Base-by-base conservation (phyloP, 2,329 filamentous ascomycete genomes). In the Fusarium nanum region DNA sequence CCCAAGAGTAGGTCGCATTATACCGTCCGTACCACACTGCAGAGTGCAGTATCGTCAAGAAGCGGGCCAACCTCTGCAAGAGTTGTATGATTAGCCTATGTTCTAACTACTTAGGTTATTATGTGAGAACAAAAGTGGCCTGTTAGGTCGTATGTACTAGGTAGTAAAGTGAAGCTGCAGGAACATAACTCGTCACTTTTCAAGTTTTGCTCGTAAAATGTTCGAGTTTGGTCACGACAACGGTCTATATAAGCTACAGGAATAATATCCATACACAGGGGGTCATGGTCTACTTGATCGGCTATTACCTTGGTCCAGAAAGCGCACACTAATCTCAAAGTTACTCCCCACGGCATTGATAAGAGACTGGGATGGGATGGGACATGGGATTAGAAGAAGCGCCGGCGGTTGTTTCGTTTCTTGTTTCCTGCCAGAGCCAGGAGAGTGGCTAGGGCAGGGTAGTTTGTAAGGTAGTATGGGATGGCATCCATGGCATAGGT, bases 321-420 rank as follows among this genome's bases (percentile, higher is more conserved):
- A 54, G 46, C 53, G 41, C n/a, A 42, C 42, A 65, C 46, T 48
- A 45, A 46, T 41, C 48, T 50, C 47, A 56, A 57, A 42, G n/a
- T 42, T 27, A 41, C 34, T 20, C n/a, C 34, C 27, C 22, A 37
- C 27, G 34, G 25, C 32, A 27, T 42, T 44, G 37, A 50, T 54
- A 56, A 68, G 28, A 61, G 60, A 60, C 68, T 56, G 52, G 68
- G 72, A 60, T 73, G 52, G 56, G 45, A 42, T 73, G 52, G 54
- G 45, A 42, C 56, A 62, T 62, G 70, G 65, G 45, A 64, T 54
- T 49, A 23, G 46, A 55, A 61, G 72, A 75, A 72, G 73, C 73
- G 73, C 73, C 64, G 54, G 72, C 72, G 73, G 55, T 73, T 75
- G 73, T 75, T 75, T 75, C 72, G 72, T 75, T 75, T 75, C 63